Evolutionary conservation across 441 rosid genomes (phyloP), one percentile per base, ranked within the genome.

Genomic region (Pelargonium exstipulatum): DNA sequence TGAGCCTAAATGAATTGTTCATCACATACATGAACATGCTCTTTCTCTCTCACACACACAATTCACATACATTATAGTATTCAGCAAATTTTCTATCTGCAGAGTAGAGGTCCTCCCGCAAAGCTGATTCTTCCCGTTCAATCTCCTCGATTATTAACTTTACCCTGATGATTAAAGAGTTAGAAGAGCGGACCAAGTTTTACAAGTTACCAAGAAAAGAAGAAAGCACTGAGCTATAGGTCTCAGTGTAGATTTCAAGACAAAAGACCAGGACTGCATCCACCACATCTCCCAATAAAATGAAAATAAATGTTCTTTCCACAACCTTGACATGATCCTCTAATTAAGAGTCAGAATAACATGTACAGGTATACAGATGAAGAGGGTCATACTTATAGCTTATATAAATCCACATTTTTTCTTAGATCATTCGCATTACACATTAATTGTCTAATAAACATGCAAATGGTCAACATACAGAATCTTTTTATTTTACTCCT

Each of bases 11-110:
- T 26, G 16, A 26, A 61, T n/a, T 61, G 37, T 0, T 12, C 5
- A 26, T 2, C 32, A 26, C 32, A 26, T 3, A 3, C 32, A 26
- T 3, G 32, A 26, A 26, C 32, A 26, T 26, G 3, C 32, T 26
- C 32, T 26, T 3, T 26, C 32, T 26, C 32, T 26, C 32, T 26
- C 32, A 2, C 32, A 26, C 32, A 26, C 32, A 26, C 32, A 10
- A 55, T 69, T 74, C 62, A 73, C 90, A 4, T 82, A 91, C 99
- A 82, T 87, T 88, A 78, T 91, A 91, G 74, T 91, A 95, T 73
- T 95, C 99, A 32, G 92, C 83, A 83, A 90, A 91, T 78, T 95
- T 90, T 65, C 97, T 87, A 68, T 91, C 99, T 58, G 96, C 96
- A 4, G 96, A 84, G 75, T 90, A 95, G 62, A 95, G 94, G 81